Evolutionary conservation across 345 rosid genomes (phyloP).

Genomic region (Bruguiera gymnorhiza): DNA sequence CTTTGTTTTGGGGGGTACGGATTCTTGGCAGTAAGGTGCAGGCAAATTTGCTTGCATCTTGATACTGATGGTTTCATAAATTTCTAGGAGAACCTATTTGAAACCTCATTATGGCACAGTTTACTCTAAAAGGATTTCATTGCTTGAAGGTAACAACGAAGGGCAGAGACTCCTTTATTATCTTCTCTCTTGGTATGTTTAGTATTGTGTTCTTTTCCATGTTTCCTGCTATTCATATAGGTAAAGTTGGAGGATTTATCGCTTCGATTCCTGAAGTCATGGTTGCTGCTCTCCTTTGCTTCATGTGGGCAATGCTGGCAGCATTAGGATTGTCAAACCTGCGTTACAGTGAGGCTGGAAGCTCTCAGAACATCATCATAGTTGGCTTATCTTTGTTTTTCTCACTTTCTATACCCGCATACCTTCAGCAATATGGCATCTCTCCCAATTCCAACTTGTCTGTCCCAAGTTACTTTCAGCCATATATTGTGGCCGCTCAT

Average conservation of each 20-base stretch:
- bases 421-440: slow-evolving; percentile 90
- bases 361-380: slow-evolving; percentile 87
- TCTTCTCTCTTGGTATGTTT: not conserved
- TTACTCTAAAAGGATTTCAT: not conserved
- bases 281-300: slow-evolving; percentile 96
- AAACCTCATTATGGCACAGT: not conserved
- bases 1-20: not conserved
- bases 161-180: slow-evolving; percentile 25
- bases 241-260: slow-evolving; percentile 93
- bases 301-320: slow-evolving; percentile 97
- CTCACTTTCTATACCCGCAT: slow-evolving; percentile 84
- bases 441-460: slow-evolving; percentile 68
- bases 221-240: slow-evolving; percentile 35
- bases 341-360: slow-evolving; percentile 96
- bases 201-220: not conserved
- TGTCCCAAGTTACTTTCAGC: slow-evolving; percentile 82
- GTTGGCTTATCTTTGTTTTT: slow-evolving; percentile 85
- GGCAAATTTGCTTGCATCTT: not conserved
- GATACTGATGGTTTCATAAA: not conserved
- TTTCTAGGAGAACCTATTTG: slow-evolving; percentile 33
- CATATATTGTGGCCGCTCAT: slow-evolving; percentile 82
- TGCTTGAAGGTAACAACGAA: not conserved
- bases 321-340: slow-evolving; percentile 92
- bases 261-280: slow-evolving; percentile 95
- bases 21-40: not conserved